Base-by-base conservation (phyloP, 2,329 filamentous ascomycete species). In the Coniochaeta sp. region DNA sequence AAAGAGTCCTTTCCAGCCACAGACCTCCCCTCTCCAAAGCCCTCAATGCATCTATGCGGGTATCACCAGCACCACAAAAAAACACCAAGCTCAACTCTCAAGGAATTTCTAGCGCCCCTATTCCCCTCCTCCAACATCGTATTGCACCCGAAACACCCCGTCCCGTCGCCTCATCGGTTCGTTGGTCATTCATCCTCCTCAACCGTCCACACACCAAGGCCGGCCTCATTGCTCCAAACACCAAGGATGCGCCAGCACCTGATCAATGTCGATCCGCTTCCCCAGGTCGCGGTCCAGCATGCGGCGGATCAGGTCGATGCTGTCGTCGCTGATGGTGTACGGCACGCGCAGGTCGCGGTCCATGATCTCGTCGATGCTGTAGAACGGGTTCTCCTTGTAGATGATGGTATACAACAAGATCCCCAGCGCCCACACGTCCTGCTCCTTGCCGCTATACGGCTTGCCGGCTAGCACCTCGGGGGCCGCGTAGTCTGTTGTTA, bases 321-420 rank as follows among this genome's bases (percentile, higher is more conserved):
- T 96, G 65, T 93, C 89, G 65, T 97, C 92, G 73, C 91, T 92
- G 77, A 93, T 86, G 36, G 89, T 84, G 72, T 90, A 97, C 0
- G 95, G 95, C 30, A 99, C 88, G 55, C 95, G 86, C 61, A 99
- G 79, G 67, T 97, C 93, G 69, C 93, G 93, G 72, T 99, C 95
- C 85, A 98, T 96, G 70, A 99, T 99, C 79, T 99, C 95, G 73
- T 99, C 95, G 69, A 98, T 95, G 74, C 90, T 96, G 81, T 98
- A 98, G 74, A 97, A 99, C 0, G 95, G 93, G 71, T 99, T 99
- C 77, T 99, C 95, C 77, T 98, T 99, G 82, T 99, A 99, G 70
- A 98, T 89, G 70, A 99, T 97, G 30, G 95, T 99, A 79, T 99
- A 99, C 16, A 99, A 85, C 28, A 99, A 83, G 69, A 99, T 98